A percentile compares a stretch with the other conserved stretches of the same genome.
phyloP scores from a whole-genome alignment of 2,329 filamentous ascomycete genomes.

The Xylaria polymorpha region DNA sequence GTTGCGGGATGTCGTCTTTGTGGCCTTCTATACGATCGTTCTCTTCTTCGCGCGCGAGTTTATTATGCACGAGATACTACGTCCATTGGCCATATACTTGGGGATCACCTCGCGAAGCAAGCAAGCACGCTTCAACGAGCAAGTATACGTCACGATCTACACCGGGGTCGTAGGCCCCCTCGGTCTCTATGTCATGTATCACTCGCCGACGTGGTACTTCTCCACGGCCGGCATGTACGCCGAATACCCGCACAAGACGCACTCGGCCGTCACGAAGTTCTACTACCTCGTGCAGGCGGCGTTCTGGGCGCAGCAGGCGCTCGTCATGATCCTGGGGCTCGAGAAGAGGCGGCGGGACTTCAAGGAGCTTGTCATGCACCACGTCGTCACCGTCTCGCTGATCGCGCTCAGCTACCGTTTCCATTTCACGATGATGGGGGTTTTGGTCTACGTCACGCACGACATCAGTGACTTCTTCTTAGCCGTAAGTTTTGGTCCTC shows the following conservation, averaged over 20 bases:
- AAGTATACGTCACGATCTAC: conserved; percentile 79
- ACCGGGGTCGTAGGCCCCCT: conserved; percentile 74
- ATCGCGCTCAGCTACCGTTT: conserved; percentile 78
- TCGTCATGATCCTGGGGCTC: conserved; percentile 74
- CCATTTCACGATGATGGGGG: conserved; percentile 80
- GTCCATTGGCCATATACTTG: conserved; percentile 67
- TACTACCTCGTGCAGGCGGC: conserved; percentile 80
- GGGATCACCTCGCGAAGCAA: conserved; percentile 72
- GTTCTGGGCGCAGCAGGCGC: conserved; percentile 79
- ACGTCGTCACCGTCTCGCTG: conserved; percentile 75
- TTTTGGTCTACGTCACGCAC: conserved; percentile 79
- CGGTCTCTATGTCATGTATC: conserved; percentile 76
- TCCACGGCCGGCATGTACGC: conserved; percentile 79
- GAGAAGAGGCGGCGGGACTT: conserved; percentile 82
- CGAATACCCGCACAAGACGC: conserved; percentile 73
- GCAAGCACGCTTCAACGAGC: conserved; percentile 79
- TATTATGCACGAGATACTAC: conserved; percentile 76
- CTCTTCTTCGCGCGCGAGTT: conserved; percentile 80
- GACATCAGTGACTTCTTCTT: conserved; percentile 82
- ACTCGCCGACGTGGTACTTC: conserved; percentile 80
- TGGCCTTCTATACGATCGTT: conserved; percentile 76
- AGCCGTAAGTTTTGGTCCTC: conserved; percentile 54
- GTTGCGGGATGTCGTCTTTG: conserved; percentile 73
- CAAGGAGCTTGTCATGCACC: conserved; percentile 77
- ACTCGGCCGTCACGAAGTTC: conserved; percentile 74